A percentile compares a stretch with the other conserved stretches of the same genome.
Evolutionary conservation across 306 rosid genomes (phyloP).

Genomic region (Pterocarpus macrocarpus): DNA sequence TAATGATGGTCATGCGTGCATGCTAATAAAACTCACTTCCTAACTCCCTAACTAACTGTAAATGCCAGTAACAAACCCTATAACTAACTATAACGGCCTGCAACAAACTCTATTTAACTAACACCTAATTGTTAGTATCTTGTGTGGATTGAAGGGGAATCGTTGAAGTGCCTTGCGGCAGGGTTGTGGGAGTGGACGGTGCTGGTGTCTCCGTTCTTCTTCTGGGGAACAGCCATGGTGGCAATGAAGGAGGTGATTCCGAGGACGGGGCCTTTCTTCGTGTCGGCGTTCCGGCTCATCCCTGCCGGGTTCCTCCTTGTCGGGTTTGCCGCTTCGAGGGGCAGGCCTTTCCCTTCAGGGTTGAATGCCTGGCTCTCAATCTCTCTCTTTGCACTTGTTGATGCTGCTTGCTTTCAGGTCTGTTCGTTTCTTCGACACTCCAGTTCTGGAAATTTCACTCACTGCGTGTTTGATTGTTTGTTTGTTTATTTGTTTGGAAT

Average conservation of each 20-base stretch:
- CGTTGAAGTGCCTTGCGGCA: slow-evolving; percentile 28
- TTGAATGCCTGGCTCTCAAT: slow-evolving; percentile 87
- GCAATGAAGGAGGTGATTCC: slow-evolving; percentile 96
- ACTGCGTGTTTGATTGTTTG: not conserved
- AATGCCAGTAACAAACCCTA: not conserved
- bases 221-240: slow-evolving; percentile 99
- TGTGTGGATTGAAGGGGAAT: slow-evolving; percentile 14
- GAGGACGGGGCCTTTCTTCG: slow-evolving; percentile 81
- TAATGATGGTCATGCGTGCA: too few relatives aligned
- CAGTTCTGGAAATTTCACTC: not conserved
- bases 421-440: not conserved
- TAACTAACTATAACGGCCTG: not conserved
- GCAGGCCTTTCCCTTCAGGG: slow-evolving; percentile 79
- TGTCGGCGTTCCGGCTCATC: slow-evolving; percentile 81
- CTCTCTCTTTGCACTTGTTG: slow-evolving; percentile 76
- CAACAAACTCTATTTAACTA: not conserved
- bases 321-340: slow-evolving; percentile 77
- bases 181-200: slow-evolving; percentile 71
- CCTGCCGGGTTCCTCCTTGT: slow-evolving; percentile 92
- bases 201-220: slow-evolving; percentile 92
- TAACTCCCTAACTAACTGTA: not conserved
- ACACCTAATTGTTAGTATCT: not conserved
- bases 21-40: not conserved
- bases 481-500: not conserved
- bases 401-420: slow-evolving; percentile 89